Base-by-base conservation (phyloP, 345 rosid species). In the Salix purpurea region DNA sequence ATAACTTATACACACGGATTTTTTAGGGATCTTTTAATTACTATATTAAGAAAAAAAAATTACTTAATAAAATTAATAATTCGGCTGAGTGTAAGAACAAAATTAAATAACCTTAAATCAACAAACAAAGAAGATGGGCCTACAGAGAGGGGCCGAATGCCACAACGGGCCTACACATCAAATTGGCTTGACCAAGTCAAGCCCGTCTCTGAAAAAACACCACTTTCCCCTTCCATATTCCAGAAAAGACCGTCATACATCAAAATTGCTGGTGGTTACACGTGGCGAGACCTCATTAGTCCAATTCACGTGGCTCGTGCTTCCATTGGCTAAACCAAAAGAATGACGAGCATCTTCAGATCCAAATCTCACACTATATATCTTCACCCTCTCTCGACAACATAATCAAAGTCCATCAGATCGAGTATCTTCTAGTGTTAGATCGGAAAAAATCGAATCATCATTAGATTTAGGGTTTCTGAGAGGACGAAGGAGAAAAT, bases 321-420 rank as follows among this genome's bases (percentile, higher is more conserved):
- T 70, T 6, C 77, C 68, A 85, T 85, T 87, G 90, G 90, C 13
- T 11, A 52, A 78, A 65, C 84, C 86, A 78, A 37, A 71, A 67
- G 83, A 76, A 81, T 11, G 65, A 48, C 65, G 67, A 39, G 65
- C n/a, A 36, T 40, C 32, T 4, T 42, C 28, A 36, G 84, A 78
- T 83, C 84, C 80, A 79, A 78, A 76, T 56, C 75, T 32, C 19
- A 19, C 72, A 19, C 72, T 37, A 50, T 62, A 73, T 61, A 15
- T 65, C 61, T 39, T 12, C 52, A 15, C 71, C 1, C 46, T 65
- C 50, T 40, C 44, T 46, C 67, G 6, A 16, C 24, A 19, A 28
- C 36, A n/a, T n/a, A 28, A 48, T 44, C 6, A 6, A 44, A 0
- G 26, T 36, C 5, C 23, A 34, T n/a, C 26, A 1, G 44, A 40